Conservation (phyloP, 331 rosid genomes). For the Arachis monticola region DNA sequence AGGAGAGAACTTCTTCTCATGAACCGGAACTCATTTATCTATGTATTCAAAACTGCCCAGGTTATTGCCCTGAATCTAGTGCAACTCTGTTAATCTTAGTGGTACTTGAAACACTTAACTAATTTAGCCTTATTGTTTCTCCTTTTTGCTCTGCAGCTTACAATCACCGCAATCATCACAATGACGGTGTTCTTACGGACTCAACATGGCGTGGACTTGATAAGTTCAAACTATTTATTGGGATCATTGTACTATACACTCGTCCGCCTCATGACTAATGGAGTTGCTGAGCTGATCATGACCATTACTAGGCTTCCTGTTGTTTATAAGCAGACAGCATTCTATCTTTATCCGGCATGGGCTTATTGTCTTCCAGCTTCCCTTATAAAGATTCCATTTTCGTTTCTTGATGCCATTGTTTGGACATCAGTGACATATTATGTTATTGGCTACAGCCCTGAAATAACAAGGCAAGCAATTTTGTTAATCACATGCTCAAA, state of each 20-base stretch:
- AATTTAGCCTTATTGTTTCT: conserved; percentile 32
- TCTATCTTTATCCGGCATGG: conserved; percentile 87
- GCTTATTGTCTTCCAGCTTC: conserved; percentile 81
- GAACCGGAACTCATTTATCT: conserved; percentile 76
- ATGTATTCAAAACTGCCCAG: conserved; percentile 78
- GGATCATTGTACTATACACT: conserved; percentile 82
- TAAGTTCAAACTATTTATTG: conserved; percentile 63
- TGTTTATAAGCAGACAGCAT: conserved; percentile 70
- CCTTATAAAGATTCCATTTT: conserved; percentile 75
- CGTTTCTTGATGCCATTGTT: conserved; percentile 65
- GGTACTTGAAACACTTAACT: conserved; percentile 16
- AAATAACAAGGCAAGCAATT: conserved; percentile 56
- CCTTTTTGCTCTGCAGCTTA: conserved; percentile 54
- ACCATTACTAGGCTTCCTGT: conserved; percentile 76
- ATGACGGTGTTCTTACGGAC: conserved; percentile 84
- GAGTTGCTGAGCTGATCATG: conserved; percentile 81
- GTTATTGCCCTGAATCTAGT: conserved; percentile 40
- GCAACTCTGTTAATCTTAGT: conserved; percentile 22
- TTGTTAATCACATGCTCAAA: background rate
- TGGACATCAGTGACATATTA: conserved; percentile 89
- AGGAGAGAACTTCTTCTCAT: conserved; percentile 80
- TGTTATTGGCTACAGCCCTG: conserved; percentile 83
- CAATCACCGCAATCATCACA: conserved; percentile 68
- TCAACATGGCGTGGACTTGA: conserved; percentile 54
- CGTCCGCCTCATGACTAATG: conserved; percentile 72